Base-by-base conservation (phyloP, 2,329 filamentous ascomycete genomes). In the Coniochaeta sp. region DNA sequence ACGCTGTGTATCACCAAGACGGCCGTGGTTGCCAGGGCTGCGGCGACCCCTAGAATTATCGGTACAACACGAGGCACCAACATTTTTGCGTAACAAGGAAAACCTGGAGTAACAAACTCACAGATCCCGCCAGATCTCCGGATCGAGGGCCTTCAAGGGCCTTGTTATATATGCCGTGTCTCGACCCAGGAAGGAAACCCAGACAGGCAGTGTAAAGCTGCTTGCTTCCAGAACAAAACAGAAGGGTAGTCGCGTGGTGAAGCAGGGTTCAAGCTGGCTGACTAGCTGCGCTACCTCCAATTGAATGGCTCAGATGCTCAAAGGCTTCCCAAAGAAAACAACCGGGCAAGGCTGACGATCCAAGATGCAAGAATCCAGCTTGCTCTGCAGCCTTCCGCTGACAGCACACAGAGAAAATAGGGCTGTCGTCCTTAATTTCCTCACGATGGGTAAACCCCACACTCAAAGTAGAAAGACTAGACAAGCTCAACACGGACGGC, bases 1-100 rank as follows among this genome's bases (percentile, higher is more conserved):
- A 79, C 68, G 34, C 74, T 68, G 34, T 79, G 72, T 26, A 81
- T 66, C 43, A 71, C 72, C 26, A 79, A 58, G 14, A 74, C 68
- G 16, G 75, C 72, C 5, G 71, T 65, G 3, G 78, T 79, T 11
- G 76, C 70, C 19, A 77, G 65, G 16, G 72, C 64, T 26, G 77
- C 73, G 43, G 73, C 50, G 24, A 66, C 60, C 59, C 77, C 78
- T 60, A 78, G 65, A 59, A 67, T 68, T 40, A 68, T 68, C n/a
- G 72, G 70, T 36, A 78, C 67, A 33, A 69, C 58, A 28, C 65
- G 70, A 60, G 70, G 69, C 38, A 75, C 64, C 54, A 66, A 64
- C 75, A 79, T 79, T 56, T 56, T 52, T 56, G 60, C 62, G 60
- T 36, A 47, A 28, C 11, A 22, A 26, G 40, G 12, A 55, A 59